Conservation (phyloP, 768 basidiomycete species). For the Naganishia friedmannii region DNA sequence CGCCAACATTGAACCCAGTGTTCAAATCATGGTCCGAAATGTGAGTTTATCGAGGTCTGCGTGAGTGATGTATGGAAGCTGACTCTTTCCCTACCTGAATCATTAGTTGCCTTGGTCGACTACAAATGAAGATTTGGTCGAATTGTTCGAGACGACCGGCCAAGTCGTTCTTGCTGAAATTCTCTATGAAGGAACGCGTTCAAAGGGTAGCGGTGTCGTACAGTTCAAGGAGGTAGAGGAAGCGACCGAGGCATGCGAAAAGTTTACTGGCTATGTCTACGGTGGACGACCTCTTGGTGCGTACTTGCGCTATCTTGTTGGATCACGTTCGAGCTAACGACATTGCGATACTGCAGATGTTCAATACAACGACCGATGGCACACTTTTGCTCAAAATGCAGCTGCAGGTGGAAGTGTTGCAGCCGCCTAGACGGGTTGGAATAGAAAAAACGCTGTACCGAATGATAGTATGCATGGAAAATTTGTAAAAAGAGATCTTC, state of each 20-base stretch:
- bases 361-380: conserved; percentile 92
- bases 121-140: conserved; percentile 95
- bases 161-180: conserved; percentile 93
- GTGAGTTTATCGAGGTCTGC: conserved; percentile 59
- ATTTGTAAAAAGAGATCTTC: conserved; percentile 3
- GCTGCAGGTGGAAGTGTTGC: conserved; percentile 64
- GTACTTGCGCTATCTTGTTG: conserved; percentile 38
- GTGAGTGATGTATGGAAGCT: background rate
- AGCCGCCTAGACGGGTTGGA: background rate
- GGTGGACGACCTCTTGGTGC: conserved; percentile 80
- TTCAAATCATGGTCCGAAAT: conserved; percentile 98
- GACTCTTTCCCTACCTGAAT: background rate
- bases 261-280: conserved; percentile 94
- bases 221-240: conserved; percentile 83
- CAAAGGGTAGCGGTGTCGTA: conserved; percentile 92
- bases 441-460: background rate
- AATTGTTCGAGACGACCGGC: conserved; percentile 96
- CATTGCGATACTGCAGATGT: conserved; percentile 60
- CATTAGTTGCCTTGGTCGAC: conserved; percentile 93
- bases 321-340: background rate
- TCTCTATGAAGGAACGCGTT: conserved; percentile 83
- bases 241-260: conserved; percentile 94
- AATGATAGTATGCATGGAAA: background rate
- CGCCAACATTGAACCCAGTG: conserved; percentile 70
- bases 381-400: conserved; percentile 82